Percentiles rank a stretch among this genome's conserved stretches.
Conservation (phyloP, 1,139 yeast genomes). For the Zygosaccharomyces sapae region DNA sequence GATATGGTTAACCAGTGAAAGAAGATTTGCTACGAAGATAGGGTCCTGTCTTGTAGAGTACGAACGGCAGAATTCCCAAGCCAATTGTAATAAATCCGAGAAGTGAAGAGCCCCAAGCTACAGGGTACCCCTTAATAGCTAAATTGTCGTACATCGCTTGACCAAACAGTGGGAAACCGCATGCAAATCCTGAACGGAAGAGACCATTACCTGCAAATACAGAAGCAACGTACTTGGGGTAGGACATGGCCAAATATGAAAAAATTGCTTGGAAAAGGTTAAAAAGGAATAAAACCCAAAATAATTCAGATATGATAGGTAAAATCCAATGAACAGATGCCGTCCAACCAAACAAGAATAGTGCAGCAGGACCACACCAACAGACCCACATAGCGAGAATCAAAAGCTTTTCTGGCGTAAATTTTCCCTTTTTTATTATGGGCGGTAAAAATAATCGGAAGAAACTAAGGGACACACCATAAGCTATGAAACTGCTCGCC, state of each 20-base stretch:
- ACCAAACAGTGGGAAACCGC: constrained; percentile 61
- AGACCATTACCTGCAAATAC: constrained; percentile 56
- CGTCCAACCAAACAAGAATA: constrained; percentile 50
- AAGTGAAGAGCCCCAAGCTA: constrained; percentile 53
- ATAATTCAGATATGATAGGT: constrained; percentile 41
- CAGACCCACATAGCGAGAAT: constrained; percentile 45
- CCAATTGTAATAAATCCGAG: constrained; percentile 43
- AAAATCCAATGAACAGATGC: constrained; percentile 43
- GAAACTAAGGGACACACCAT: constrained; percentile 9
- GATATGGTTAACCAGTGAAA: constrained; percentile 34
- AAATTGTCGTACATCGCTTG: constrained; percentile 47
- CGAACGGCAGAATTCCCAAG: constrained; percentile 47
- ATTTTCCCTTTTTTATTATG: constrained; percentile 19
- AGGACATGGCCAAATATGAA: constrained; percentile 34
- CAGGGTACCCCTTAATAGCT: constrained; percentile 46
- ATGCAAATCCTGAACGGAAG: constrained; percentile 50
- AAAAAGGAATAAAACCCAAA: constrained; percentile 41
- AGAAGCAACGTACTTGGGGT: constrained; percentile 47
- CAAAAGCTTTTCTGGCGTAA: constrained; percentile 41
- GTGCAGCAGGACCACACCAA: constrained; percentile 42
- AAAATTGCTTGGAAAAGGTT: constrained; percentile 39
- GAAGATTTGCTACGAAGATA: constrained; percentile 46
- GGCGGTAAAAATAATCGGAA: constrained; percentile 14
- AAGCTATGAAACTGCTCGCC: constrained; percentile 41
- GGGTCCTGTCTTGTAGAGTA: constrained; percentile 49